Conservation (phyloP, 805 yeast species). For the Naumovozyma baii region DNA sequence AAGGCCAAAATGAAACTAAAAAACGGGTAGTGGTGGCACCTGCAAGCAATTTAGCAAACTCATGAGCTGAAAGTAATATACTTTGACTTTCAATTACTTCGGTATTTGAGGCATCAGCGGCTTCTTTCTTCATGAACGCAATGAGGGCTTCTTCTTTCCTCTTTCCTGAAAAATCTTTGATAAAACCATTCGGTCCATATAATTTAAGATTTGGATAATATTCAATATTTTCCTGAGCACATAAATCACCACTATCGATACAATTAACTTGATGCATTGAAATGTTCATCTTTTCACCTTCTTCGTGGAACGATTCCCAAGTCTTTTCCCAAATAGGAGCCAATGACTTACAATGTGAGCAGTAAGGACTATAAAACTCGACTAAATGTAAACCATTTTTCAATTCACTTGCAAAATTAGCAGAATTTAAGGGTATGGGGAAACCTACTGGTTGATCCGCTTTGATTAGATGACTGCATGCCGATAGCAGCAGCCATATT, state of each 20-base stretch:
- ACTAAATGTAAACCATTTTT: slow-evolving; percentile 56
- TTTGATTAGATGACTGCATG: too few species aligned
- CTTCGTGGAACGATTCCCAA: slow-evolving; percentile 39
- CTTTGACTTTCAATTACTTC: slow-evolving; percentile 36
- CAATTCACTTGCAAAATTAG: slow-evolving; percentile 42
- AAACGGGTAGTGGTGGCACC: slow-evolving; percentile 43
- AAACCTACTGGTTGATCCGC: slow-evolving; percentile 12
- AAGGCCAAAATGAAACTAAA: slow-evolving; percentile 60
- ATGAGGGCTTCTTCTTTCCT: slow-evolving; percentile 42
- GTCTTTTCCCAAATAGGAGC: slow-evolving; percentile 80
- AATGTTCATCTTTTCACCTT: slow-evolving; percentile 35
- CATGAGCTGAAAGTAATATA: slow-evolving; percentile 31
- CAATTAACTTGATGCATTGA: slow-evolving; percentile 77
- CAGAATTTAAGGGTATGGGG: slow-evolving; percentile 44
- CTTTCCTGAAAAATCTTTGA: slow-evolving; percentile 40
- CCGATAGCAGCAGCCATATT: background rate
- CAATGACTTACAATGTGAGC: slow-evolving; percentile 67
- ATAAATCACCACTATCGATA: slow-evolving; percentile 76
- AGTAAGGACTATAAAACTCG: slow-evolving; percentile 86
- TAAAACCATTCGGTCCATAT: slow-evolving; percentile 48
- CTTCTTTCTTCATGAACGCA: slow-evolving; percentile 46
- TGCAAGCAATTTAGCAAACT: slow-evolving; percentile 39
- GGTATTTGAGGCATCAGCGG: slow-evolving; percentile 35
- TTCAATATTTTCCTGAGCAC: slow-evolving; percentile 51
- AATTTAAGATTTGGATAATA: slow-evolving; percentile 66